Evolutionary conservation across 768 basidiomycete genomes (phyloP), one percentile per base, ranked within the genome.

Genomic region (Coprinopsis strossmayeri): DNA sequence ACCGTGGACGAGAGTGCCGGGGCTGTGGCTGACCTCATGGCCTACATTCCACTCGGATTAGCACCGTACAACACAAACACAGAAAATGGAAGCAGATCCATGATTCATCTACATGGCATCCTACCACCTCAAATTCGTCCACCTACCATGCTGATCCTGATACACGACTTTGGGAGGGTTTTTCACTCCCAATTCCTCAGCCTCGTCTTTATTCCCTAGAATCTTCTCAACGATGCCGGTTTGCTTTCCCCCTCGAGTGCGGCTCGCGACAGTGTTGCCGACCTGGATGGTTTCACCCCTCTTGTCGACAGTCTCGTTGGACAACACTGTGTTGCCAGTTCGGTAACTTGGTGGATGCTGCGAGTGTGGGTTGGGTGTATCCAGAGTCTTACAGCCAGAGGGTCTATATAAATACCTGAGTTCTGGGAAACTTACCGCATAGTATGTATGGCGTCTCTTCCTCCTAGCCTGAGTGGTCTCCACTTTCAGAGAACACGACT

Each of bases 141-240:
- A n/a, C 41, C 13, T 24, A 49, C 48, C 52, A 21, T 49, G 32
- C 37, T 53, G 48, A 24, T 53, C 52, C 11, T 11, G 23, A 34
- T 40, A 53, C 12, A 53, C 12, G 11, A 47, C 49, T 35, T 54
- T 42, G 30, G 50, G 50, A 13, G 53, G 49, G 34, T 51, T 50
- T 2, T 26, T 25, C 1, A 54, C 38, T 1, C 50, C 53, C n/a
- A 24, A 24, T 15, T 41, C 53, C 27, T 41, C 42, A 24, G 53
- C 50, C n/a, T 51, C 39, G 30, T 48, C 40, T 44, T 51, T 34
- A 35, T 18, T 44, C 12, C 28, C n/a, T 10, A 51, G 32, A 25
- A 54, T 49, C 3, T 13, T 35, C 7, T 37, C 40, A 20, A 54
- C 53, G 23, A 32, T 30, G 15, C 49, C 49, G 18, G 18, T 20